Percentiles rank a stretch among this genome's conserved stretches.
Evolutionary conservation across 177 flowering plant species (phyloP).

Genomic region (Telopea speciosissima): DNA sequence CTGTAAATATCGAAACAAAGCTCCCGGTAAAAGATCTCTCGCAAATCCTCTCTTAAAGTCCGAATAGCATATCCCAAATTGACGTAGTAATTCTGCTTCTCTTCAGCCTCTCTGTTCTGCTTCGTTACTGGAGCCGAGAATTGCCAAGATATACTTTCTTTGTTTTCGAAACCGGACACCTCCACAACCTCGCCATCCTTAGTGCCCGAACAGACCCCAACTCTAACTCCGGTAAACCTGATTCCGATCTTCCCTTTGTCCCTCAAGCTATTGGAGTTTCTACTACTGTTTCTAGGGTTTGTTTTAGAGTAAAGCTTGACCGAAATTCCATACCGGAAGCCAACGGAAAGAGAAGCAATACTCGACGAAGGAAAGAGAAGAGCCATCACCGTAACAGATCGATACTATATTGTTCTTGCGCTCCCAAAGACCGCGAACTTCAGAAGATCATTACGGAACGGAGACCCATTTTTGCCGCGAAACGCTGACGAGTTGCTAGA

Average conservation of each 20-base stretch:
- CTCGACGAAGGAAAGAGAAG: conserved; percentile 24
- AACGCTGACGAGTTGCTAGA: neutral
- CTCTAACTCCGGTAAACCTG: conserved; percentile 9
- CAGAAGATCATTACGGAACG: conserved; percentile 1
- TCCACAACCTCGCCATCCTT: conserved; percentile 24
- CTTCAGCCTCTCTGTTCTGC: conserved; percentile 29
- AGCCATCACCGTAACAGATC: conserved; percentile 21
- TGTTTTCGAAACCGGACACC: conserved; percentile 21
- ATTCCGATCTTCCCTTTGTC: conserved; percentile 4
- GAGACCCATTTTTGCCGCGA: conserved; percentile 17
- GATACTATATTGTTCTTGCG: neutral
- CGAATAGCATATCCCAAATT: conserved; percentile 82
- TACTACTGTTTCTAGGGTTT: conserved; percentile 15
- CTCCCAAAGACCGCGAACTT: neutral
- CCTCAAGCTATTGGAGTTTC: conserved; percentile 4
- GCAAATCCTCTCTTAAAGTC: conserved; percentile 70
- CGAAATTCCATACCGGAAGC: conserved; percentile 8
- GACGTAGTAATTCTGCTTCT: conserved; percentile 60
- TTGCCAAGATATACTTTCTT: conserved; percentile 24
- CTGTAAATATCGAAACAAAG: conserved; percentile 70
- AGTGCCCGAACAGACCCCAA: conserved; percentile 14
- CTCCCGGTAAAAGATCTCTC: conserved; percentile 53
- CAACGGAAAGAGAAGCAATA: conserved; percentile 15
- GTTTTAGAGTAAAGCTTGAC: conserved; percentile 15
- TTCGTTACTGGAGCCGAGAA: conserved; percentile 44